Percentiles rank a stretch among this genome's conserved stretches.
Evolutionary conservation across 306 rosid species (phyloP).

Genomic region (Glycine tomentella): DNA sequence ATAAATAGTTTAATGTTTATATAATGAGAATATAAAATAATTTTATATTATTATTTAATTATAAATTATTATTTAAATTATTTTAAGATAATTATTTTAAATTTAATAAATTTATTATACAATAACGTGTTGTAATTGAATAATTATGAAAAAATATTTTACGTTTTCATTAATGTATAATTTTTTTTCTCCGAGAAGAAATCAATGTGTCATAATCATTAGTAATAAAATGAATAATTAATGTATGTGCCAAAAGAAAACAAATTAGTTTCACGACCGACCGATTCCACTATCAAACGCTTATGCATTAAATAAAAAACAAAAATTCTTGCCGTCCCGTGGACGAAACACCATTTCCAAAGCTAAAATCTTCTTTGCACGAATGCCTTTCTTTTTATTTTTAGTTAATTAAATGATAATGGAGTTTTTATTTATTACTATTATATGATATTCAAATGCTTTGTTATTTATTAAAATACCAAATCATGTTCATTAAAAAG

Average conservation of each 20-base stretch:
- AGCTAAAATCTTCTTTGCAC: slow-evolving; percentile 26
- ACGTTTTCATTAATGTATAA: no score
- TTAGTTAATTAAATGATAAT: background rate
- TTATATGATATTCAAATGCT: background rate
- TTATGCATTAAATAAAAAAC: slow-evolving; percentile 13
- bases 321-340: slow-evolving; percentile 39
- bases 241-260: background rate
- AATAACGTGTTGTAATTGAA: no score
- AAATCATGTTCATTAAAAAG: background rate
- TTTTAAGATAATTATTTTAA: no score
- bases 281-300: slow-evolving; percentile 21
- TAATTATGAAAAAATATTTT: no score
- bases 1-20: background rate
- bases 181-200: no score
- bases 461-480: slow-evolving; percentile 2
- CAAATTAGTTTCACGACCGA: background rate
- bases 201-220: no score
- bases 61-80: no score
- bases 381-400: slow-evolving; percentile 9
- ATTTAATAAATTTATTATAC: no score
- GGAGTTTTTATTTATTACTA: background rate
- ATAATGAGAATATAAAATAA: no score
- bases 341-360: slow-evolving; percentile 33
- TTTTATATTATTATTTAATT: no score
- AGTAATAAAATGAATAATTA: background rate